Conservation (phyloP, 305 asterid genomes). For the Petunia hybrid region DNA sequence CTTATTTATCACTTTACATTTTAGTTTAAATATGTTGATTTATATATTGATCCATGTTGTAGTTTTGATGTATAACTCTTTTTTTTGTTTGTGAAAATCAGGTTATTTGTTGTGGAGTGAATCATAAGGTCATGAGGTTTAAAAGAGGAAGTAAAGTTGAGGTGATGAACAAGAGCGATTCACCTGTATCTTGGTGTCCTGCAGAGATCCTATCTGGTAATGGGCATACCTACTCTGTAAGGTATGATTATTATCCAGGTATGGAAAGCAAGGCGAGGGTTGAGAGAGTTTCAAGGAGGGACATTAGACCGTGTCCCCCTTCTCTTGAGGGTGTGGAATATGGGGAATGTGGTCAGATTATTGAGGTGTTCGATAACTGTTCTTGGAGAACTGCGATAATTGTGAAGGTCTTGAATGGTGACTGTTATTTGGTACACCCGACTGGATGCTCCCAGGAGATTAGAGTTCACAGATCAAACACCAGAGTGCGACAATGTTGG, state of each 20-base stretch:
- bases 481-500: slow-evolving; percentile 54
- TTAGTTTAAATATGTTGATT: slow-evolving; percentile 12
- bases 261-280: slow-evolving; percentile 36
- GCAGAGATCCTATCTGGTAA: slow-evolving; percentile 66
- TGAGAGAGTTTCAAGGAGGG: slow-evolving; percentile 41
- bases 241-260: slow-evolving; percentile 49
- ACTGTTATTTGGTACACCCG: slow-evolving; percentile 43
- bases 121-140: slow-evolving; percentile 56
- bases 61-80: background rate
- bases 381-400: slow-evolving; percentile 56
- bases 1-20: background rate
- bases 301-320: slow-evolving; percentile 51
- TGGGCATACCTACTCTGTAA: slow-evolving; percentile 57
- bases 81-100: slow-evolving; percentile 42
- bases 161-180: slow-evolving; percentile 57
- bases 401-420: slow-evolving; percentile 39
- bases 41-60: background rate
- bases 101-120: slow-evolving; percentile 42
- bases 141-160: slow-evolving; percentile 75
- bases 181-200: slow-evolving; percentile 57
- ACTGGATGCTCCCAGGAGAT: slow-evolving; percentile 47
- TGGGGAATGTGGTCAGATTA: slow-evolving; percentile 49
- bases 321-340: slow-evolving; percentile 30
- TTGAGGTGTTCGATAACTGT: slow-evolving; percentile 45
- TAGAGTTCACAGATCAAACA: slow-evolving; percentile 38